Percentiles rank a stretch among this genome's conserved stretches.
Conservation (phyloP, 148 eudicot species). For the Spergularia bocconei region DNA sequence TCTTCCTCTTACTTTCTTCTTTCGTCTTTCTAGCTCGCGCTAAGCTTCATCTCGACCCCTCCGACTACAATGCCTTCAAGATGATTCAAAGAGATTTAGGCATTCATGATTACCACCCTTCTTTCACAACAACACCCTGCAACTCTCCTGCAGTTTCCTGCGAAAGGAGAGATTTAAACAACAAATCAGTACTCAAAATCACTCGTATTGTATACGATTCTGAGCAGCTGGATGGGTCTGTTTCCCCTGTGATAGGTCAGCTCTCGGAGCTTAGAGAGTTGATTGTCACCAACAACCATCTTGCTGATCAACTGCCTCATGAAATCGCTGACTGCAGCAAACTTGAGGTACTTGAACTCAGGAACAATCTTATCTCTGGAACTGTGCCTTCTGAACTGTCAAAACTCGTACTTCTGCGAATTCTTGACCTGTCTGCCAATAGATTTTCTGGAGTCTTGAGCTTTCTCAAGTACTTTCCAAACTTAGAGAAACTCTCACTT, state of each 20-base stretch:
- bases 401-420: slow-evolving; percentile 46
- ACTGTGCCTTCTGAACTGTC: slow-evolving; percentile 50
- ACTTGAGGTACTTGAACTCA: slow-evolving; percentile 60
- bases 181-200: slow-evolving; percentile 40
- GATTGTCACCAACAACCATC: slow-evolving; percentile 53
- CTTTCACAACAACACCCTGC: slow-evolving; percentile 39
- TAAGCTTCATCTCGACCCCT: slow-evolving; percentile 34
- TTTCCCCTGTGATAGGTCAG: slow-evolving; percentile 53
- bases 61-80: slow-evolving; percentile 49
- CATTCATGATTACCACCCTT: slow-evolving; percentile 30
- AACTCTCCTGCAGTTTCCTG: slow-evolving; percentile 52
- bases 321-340: slow-evolving; percentile 50
- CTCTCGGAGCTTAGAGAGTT: slow-evolving; percentile 69
- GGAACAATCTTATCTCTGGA: slow-evolving; percentile 61
- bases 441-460: slow-evolving; percentile 54
- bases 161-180: slow-evolving; percentile 38
- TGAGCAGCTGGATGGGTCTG: slow-evolving; percentile 39
- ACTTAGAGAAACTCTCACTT: slow-evolving; percentile 63
- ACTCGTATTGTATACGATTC: slow-evolving; percentile 56
- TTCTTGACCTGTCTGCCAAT: slow-evolving; percentile 66
- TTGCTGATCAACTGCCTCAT: slow-evolving; percentile 56
- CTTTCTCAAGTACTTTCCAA: slow-evolving; percentile 65
- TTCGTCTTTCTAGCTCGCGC: slow-evolving; percentile 36
- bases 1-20: slow-evolving; percentile 34
- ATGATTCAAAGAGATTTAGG: slow-evolving; percentile 45